phyloP scores from a whole-genome alignment of 257 asterid genomes.

The Salvia rosmarinus region DNA sequence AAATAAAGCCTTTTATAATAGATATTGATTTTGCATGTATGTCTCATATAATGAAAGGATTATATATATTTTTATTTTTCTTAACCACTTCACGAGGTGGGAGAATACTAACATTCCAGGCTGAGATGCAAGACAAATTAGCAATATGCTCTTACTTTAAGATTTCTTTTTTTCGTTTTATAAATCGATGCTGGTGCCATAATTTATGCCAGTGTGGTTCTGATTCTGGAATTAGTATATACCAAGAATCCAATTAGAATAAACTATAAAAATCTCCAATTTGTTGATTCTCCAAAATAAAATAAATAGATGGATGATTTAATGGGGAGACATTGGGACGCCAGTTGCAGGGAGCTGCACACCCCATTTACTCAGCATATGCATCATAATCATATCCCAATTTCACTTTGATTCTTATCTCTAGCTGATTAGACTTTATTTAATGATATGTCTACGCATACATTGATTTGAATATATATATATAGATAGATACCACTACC shows the following conservation, averaged over 20 bases:
- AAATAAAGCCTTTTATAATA: too few relatives aligned
- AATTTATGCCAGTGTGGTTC: neutral
- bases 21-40: too few relatives aligned
- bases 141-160: too few relatives aligned
- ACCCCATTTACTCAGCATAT: too few relatives aligned
- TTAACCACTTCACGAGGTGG: too few relatives aligned
- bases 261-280: neutral
- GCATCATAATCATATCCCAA: neutral
- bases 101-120: too few relatives aligned
- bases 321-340: neutral
- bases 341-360: neutral
- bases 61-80: too few relatives aligned
- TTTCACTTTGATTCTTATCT: neutral
- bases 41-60: too few relatives aligned
- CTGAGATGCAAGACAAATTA: too few relatives aligned
- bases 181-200: neutral
- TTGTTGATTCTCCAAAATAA: neutral
- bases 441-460: neutral
- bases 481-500: too few relatives aligned
- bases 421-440: conserved; percentile 5
- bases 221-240: neutral
- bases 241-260: neutral
- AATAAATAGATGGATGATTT: neutral
- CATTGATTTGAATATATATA: too few relatives aligned
- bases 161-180: too few relatives aligned